Base-by-base conservation (phyloP, 2,329 filamentous ascomycete species). In the Colletotrichum gigasporum region DNA sequence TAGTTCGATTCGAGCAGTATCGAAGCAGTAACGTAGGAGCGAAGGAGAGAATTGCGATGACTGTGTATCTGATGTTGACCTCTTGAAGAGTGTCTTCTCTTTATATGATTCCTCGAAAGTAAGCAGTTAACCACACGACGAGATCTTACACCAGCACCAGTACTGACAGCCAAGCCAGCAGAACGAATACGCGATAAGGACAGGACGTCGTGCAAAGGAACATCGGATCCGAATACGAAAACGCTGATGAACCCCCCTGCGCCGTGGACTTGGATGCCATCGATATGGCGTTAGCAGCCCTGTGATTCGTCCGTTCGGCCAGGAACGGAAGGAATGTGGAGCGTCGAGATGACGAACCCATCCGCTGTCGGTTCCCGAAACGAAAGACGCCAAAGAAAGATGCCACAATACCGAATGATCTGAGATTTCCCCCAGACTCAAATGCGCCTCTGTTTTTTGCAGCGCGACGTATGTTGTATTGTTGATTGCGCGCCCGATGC, bases 161-260 rank as follows among this genome's bases (percentile, higher is more conserved):
- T 35, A 16, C 10, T 1, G 12, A 12, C 12, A 22, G 10, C 39
- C 26, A 34, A 14, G n/a, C 0, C 11, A 2, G 9, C 3, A 22
- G 30, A 52, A 53, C 61, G 61, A 64, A 64, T 60, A 64, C 55
- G 55, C 26, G 61, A 54, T 42, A 35, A 41, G 14, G 39, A 30
- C 24, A n/a, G 11, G n/a, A 1, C 14, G 48, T 16, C 2, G 9
- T 9, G 12, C 20, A 0, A 53, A 1, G 4, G 35, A 2, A 14
- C 1, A 7, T 14, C 16, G 20, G 32, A 53, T 18, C 61, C 55
- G 61, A 64, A 61, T 60, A 64, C 61, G 61, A 61, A 64, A 48
- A 41, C 61, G 61, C 26, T n/a, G 4, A 20, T 5, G 7, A 14
- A 28, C 16, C 5, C n/a, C 37, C 8, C 14, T 48, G 24, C 26